Evolutionary conservation across 2,329 filamentous ascomycete genomes (phyloP), one percentile per base, ranked within the genome.

Genomic region (Pseudocercospora fijiensis): DNA sequence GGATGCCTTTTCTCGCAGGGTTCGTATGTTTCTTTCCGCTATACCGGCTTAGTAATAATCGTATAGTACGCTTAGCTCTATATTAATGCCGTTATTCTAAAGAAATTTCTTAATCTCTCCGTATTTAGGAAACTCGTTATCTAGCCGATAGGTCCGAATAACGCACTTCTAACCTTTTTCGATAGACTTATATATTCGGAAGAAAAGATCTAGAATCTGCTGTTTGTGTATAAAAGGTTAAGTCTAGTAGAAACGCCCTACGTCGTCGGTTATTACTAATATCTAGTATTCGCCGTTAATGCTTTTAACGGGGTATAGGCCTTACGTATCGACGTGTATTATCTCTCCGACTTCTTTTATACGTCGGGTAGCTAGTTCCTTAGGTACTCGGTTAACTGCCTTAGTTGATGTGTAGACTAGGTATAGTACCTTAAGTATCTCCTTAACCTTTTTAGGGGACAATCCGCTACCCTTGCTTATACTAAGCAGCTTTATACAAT

Each of bases 241-340:
- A n/a, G 22, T 20, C 60, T 49, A 62, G 10, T 20, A 33, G 33
- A 47, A 57, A 5, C 60, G 51, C 33, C 16, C 8, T 3, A 18
- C 18, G 41, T 62, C 37, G 52, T 62, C 41, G 3, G 41, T 62
- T 7, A 57, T 2, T 10, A 20, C 37, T 4, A 62, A 18, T 1
- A 49, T 22, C 5, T 28, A 62, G 30, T 47, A 49, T 8, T 2
- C 1, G 4, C 53, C 18, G 16, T 62, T 52, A 9, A 16, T 24
- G 13, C 27, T 33, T 18, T 3, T 4, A 10, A 51, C 16, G 5
- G 37, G 60, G 24, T 62, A 62, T 18, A 22, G 33, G 20, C 60
- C 51, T 52, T 49, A 62, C 1, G 22, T 47, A 45, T 62, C 52
- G 30, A 33, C 22, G 28, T 62, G 27, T 4, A 62, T 62, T 5